Evolutionary conservation across 148 eudicot species (phyloP).

Genomic region (Pharnaceum exiguum): DNA sequence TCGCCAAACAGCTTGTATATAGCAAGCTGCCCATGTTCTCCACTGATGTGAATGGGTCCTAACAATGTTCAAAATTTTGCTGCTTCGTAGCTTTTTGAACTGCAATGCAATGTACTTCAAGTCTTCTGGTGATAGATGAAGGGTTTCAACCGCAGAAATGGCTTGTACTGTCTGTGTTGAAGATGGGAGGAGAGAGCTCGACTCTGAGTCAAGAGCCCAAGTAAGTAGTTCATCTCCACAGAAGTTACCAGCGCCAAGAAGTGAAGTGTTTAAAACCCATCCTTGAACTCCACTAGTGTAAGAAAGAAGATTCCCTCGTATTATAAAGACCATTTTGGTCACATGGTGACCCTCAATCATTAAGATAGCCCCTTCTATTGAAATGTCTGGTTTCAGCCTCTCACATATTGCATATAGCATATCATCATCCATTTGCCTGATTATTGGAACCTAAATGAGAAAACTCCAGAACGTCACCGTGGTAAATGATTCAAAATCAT

Average conservation of each 20-base stretch:
- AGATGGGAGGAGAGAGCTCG: slow-evolving; percentile 37
- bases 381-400: slow-evolving; percentile 51
- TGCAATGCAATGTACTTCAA: slow-evolving; percentile 42
- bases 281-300: slow-evolving; percentile 38
- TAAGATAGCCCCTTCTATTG: slow-evolving; percentile 35
- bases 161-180: slow-evolving; percentile 54
- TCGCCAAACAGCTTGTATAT: slow-evolving; percentile 45
- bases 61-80: slow-evolving; percentile 40
- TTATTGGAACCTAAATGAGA: slow-evolving; percentile 51
- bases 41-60: slow-evolving; percentile 53
- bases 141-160: slow-evolving; percentile 44
- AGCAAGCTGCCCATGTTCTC: slow-evolving; percentile 57
- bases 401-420: slow-evolving; percentile 54
- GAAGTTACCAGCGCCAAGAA: slow-evolving; percentile 45
- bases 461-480: too few species aligned
- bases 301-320: slow-evolving; percentile 57
- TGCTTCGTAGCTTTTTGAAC: slow-evolving; percentile 39
- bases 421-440: slow-evolving; percentile 52
- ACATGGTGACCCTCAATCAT: slow-evolving; percentile 51
- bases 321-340: slow-evolving; percentile 52
- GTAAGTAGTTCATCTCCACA: slow-evolving; percentile 59
- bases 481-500: too few species aligned
- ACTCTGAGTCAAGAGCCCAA: slow-evolving; percentile 51
- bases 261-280: slow-evolving; percentile 45
- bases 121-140: slow-evolving; percentile 39